Percentiles rank a stretch among this genome's conserved stretches.
Conservation (phyloP, 495 filamentous ascomycete genomes). For the Penicillium malachiteum region DNA sequence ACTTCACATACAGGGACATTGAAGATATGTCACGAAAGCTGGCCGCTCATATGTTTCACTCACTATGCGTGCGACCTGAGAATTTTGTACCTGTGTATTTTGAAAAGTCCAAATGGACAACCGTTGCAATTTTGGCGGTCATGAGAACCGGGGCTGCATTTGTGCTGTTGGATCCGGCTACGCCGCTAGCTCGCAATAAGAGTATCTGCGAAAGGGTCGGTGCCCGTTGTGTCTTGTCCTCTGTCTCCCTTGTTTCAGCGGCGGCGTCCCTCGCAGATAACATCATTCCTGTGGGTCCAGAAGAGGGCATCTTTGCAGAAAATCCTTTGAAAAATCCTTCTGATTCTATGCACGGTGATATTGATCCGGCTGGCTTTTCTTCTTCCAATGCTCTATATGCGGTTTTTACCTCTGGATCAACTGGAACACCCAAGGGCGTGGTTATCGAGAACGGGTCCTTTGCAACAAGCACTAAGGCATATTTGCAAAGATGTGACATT, state of each 20-base stretch:
- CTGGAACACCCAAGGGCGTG: conserved; percentile 43
- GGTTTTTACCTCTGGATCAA: conserved; percentile 41
- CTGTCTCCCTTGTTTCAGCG: too few relatives aligned
- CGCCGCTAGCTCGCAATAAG: conserved; percentile 34
- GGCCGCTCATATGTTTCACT: not conserved
- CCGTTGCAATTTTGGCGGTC: conserved; percentile 43
- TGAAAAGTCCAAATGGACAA: conserved; percentile 42
- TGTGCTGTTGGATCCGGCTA: conserved; percentile 47
- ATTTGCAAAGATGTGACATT: not conserved
- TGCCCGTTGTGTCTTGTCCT: conserved; percentile 3
- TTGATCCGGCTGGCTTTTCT: not conserved
- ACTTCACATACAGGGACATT: not conserved
- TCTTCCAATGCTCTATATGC: conserved; percentile 12
- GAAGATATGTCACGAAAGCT: not conserved
- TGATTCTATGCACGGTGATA: not conserved
- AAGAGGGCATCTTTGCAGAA: not conserved
- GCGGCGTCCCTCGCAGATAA: not conserved
- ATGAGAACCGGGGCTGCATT: conserved; percentile 49
- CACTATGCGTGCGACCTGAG: not conserved
- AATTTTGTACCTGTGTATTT: conserved; percentile 11
- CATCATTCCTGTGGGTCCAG: not conserved
- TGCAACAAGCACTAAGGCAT: not conserved
- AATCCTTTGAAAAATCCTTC: not conserved
- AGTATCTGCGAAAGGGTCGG: conserved; percentile 13
- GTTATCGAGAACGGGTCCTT: conserved; percentile 35